Evolutionary conservation across 2,329 filamentous ascomycete species (phyloP), one percentile per base, ranked within the genome.

Genomic region (Diaporthe ampelina): DNA sequence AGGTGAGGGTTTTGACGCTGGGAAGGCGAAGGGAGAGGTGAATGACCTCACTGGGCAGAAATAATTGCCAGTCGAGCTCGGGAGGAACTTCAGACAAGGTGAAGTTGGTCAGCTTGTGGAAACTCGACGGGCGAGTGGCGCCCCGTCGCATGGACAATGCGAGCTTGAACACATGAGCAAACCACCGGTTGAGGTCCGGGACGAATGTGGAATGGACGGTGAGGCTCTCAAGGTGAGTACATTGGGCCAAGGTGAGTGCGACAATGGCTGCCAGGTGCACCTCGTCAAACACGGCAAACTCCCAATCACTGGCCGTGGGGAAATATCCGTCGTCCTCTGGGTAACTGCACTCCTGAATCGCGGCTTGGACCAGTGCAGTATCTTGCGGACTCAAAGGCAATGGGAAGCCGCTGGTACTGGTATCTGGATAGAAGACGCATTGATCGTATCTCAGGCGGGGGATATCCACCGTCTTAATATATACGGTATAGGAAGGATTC

Each of bases 201-300:
- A 40, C 2, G 32, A 59, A 26, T 6, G 17, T 4, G n/a, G 11
- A 1, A 17, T 37, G 21, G 21, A 43, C 21, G 1, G 35, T 43
- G 57, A 61, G 37, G 29, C 37, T 61, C 37, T 61, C 35, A 26
- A 61, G 57, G 6, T 61, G 35, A 19, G 57, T 61, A 26, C 57
- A 61, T 4, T 43, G 57, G 32, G 37, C 57, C 57, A 61, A 21
- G 13, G 43, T 6, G 3, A 61, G n/a, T 4, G 37, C 37, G n/a
- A 43, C 26, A 13, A 26, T 61, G 0, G 57, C 57, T 26, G n/a
- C 57, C 6, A 15, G 57, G n/a, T 61, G 8, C 4, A 15, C 13
- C 9, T 19, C 7, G 21, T 61, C n/a, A 7, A 19, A 35, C 11
- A 61, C n/a, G 35, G 11, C 5, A 5, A 1, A 0, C 13, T n/a